Evolutionary conservation across 495 filamentous ascomycete genomes (phyloP).

Genomic region (Penicillium atrosanguineum): DNA sequence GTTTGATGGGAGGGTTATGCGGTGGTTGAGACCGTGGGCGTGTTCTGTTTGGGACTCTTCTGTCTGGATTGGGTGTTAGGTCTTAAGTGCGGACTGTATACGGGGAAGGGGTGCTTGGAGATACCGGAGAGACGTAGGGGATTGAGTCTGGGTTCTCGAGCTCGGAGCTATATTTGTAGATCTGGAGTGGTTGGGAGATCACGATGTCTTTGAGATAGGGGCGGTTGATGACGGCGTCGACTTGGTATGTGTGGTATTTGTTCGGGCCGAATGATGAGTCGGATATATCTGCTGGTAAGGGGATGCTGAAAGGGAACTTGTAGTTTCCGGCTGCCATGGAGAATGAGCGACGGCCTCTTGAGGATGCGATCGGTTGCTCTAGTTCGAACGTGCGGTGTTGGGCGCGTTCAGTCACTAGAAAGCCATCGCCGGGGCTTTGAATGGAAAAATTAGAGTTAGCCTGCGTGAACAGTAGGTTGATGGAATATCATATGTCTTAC

Average conservation of each 20-base stretch:
- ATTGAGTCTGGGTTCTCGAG: not conserved
- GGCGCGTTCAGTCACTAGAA: not conserved
- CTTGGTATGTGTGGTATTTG: not conserved
- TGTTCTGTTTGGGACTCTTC: not conserved
- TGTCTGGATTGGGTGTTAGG: not conserved
- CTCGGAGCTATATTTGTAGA: not conserved
- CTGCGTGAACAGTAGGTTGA: not conserved
- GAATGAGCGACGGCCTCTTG: not conserved
- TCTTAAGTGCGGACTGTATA: too few species aligned
- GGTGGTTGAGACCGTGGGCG: not conserved
- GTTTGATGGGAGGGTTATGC: not conserved
- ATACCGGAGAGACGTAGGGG: not conserved
- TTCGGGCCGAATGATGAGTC: not conserved
- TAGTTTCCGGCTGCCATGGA: not conserved
- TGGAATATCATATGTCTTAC: not conserved
- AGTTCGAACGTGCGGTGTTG: not conserved
- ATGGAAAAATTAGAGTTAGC: not conserved
- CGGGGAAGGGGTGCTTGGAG: not conserved
- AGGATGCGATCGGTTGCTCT: not conserved
- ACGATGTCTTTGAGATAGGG: not conserved
- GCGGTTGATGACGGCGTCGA: not conserved
- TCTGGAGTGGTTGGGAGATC: not conserved
- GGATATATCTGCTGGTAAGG: not conserved
- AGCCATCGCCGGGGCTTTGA: not conserved
- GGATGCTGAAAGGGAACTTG: not conserved